Percentiles rank a stretch among this genome's conserved stretches.
These are phyloP conservation scores for Dioszegia aurantiaca DNA, from an alignment of 768 basidiomycete species.

Conservation along the genomic window DNA sequence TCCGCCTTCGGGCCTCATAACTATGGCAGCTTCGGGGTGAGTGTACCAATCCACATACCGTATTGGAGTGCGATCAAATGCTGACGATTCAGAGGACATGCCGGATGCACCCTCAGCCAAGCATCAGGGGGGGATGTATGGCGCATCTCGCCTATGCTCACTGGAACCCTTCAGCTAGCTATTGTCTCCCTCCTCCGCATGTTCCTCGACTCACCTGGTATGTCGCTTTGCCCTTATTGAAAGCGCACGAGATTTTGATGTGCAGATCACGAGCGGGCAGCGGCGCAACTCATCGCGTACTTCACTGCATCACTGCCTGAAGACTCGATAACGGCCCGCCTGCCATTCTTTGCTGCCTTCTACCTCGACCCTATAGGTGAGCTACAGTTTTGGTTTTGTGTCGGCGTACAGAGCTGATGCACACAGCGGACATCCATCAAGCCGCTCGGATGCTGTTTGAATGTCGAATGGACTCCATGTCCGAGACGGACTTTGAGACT, in stretches of 20 bases:
- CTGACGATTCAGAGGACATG: neutral
- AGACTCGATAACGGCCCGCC: slow-evolving; percentile 64
- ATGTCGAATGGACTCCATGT: slow-evolving; percentile 64
- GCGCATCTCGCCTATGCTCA: slow-evolving; percentile 68
- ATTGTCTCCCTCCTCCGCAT: slow-evolving; percentile 68
- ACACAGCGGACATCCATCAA: slow-evolving; percentile 68
- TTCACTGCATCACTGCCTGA: slow-evolving; percentile 71
- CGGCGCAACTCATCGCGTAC: slow-evolving; percentile 73
- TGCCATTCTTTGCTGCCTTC: slow-evolving; percentile 67
- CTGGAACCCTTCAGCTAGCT: slow-evolving; percentile 67
- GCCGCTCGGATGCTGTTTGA: slow-evolving; percentile 77
- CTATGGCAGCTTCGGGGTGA: neutral
- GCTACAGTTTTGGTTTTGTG: slow-evolving; percentile 25
- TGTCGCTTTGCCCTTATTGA: slow-evolving; percentile 2
- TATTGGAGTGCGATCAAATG: neutral
- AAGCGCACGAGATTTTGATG: neutral
- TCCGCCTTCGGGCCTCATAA: slow-evolving; percentile 45
- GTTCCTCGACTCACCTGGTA: slow-evolving; percentile 72
- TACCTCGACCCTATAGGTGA: slow-evolving; percentile 76
- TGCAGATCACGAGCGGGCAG: slow-evolving; percentile 66
- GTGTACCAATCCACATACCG: neutral
- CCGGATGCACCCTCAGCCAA: neutral
- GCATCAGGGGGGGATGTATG: slow-evolving; percentile 54
- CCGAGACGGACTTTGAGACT: slow-evolving; percentile 64
- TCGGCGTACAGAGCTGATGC: neutral